phyloP scores from a whole-genome alignment of 208 protist species.

The Angomonas ambiguus region DNA sequence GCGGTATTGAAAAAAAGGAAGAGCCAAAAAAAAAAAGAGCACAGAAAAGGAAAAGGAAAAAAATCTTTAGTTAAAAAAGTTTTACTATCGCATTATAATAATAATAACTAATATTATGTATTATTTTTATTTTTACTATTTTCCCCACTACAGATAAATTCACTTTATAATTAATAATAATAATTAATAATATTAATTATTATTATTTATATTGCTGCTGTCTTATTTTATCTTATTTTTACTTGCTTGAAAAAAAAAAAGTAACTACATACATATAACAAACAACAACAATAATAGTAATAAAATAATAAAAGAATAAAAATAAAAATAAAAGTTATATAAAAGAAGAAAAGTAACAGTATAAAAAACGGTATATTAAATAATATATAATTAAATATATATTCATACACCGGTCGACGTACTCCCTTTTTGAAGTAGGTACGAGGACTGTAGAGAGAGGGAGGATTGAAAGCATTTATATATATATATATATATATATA shows the following conservation, averaged over 20 bases:
- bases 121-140: too few relatives aligned
- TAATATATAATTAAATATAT: too few relatives aligned
- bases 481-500: slow-evolving; percentile 21
- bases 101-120: too few relatives aligned
- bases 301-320: slow-evolving; percentile 6
- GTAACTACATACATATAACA: background rate
- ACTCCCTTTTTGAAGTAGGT: too few relatives aligned
- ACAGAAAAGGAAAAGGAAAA: slow-evolving; percentile 7
- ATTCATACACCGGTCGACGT: too few relatives aligned
- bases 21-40: background rate
- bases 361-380: background rate
- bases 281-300: slow-evolving; percentile 10
- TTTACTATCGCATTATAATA: too few relatives aligned
- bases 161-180: slow-evolving; percentile 1
- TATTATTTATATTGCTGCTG: background rate
- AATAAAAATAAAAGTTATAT: slow-evolving; percentile 12
- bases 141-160: background rate
- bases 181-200: slow-evolving; percentile 8
- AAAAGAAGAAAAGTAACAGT: too few relatives aligned
- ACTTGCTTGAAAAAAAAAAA: background rate
- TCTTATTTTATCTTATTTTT: slow-evolving; percentile 4
- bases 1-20: background rate
- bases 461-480: too few relatives aligned
- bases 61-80: slow-evolving; percentile 16
- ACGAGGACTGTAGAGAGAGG: too few relatives aligned